Base-by-base conservation (phyloP, 345 rosid species). In the Arabidopsis arenosa region DNA sequence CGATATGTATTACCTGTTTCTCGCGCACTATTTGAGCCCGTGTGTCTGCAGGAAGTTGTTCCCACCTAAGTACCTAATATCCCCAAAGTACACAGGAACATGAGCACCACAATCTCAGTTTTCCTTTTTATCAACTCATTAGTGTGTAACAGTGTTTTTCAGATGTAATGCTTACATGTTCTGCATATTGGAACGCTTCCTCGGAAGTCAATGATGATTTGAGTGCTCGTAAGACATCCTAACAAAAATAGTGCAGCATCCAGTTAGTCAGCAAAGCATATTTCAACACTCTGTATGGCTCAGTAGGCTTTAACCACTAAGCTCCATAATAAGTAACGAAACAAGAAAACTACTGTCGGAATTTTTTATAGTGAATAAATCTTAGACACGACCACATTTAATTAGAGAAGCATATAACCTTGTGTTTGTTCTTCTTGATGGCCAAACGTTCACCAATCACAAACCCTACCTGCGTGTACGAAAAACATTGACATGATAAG, bases 391-490 rank as follows among this genome's bases (percentile, higher is more conserved):
- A 64, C 65, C 30, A 49, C 0, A 17, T 52, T n/a, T 1, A n/a
- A 45, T 14, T 13, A 62, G 68, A 59, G 49, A 56, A 37, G 62
- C 33, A 69, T 15, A 68, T 73, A 54, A 91, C 98, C 97, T 91
- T 94, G 81, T 91, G 92, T 63, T 91, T 94, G 81, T 84, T 86
- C 71, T 85, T 91, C 83, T 86, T 85, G 53, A 81, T 70, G 61
- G 89, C 85, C 73, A 91, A 75, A 10, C 97, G 96, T 80, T 94
- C 98, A 79, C 91, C 96, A 53, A 87, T 85, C 72, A 90, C 93
- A 84, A 91, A 94, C 26, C 89, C 74, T 64, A 94, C 90, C 98
- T 94, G 87, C 74, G 73, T 49, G 62, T 41, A 55, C 14, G 60
- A 35, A 63, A 63, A 65, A 45, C 43, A 53, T 58, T 78, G 59